Conservation (phyloP, 768 basidiomycete species). For the Pleurotus giganteus region DNA sequence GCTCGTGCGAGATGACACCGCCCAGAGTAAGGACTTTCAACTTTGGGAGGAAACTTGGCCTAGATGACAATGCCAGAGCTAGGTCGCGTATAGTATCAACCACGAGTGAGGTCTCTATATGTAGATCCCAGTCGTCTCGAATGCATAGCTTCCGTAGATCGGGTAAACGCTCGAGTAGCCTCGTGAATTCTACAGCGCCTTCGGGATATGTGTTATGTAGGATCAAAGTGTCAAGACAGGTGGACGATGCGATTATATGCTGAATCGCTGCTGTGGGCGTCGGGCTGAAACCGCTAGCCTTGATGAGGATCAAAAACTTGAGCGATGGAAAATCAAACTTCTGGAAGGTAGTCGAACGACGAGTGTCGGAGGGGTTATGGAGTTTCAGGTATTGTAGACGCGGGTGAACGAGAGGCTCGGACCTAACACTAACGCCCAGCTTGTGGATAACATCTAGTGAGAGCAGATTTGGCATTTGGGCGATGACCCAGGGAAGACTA, state of each 20-base stretch:
- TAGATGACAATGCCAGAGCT: neutral
- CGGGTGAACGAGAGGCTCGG: neutral
- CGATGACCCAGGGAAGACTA: neutral
- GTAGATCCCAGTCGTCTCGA: neutral
- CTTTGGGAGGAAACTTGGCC: neutral
- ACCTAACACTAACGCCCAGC: neutral
- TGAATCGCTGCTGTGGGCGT: neutral
- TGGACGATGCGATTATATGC: neutral
- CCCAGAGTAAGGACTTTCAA: neutral
- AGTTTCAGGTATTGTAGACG: neutral
- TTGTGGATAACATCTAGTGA: neutral
- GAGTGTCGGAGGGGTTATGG: neutral
- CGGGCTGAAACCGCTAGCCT: neutral
- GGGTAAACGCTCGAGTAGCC: neutral
- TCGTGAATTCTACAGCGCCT: neutral
- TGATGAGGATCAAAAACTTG: neutral
- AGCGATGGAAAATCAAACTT: neutral
- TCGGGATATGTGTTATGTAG: neutral
- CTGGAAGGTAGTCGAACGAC: neutral
- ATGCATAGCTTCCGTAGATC: neutral
- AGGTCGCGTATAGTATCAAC: no score
- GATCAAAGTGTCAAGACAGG: neutral
- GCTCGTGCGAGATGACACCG: neutral
- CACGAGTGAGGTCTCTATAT: no score
- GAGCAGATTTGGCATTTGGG: neutral